Evolutionary conservation across 73 alveolate genomes (phyloP), one percentile per base, ranked within the genome.

Genomic region (Diophrys sp.): DNA sequence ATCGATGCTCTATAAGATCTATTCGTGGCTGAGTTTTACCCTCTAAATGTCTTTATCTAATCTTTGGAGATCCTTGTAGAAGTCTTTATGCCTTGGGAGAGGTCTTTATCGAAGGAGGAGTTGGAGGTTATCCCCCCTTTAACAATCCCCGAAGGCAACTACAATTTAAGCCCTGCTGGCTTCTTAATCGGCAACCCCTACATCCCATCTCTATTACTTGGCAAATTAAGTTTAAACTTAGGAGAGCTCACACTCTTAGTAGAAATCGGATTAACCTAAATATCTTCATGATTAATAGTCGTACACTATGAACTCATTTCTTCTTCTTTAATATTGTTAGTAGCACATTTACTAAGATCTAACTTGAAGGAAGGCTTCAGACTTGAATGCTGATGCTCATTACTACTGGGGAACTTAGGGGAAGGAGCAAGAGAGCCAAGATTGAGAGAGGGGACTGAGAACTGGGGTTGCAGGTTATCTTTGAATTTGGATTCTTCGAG

Each of bases 341-440:
- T 44, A 11, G 62, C 62, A 44, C 62, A 44, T 44, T 44, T 44
- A 11, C n/a, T 11, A 18, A 44, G 62, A 44, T 44, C 62, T 18
- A 44, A 44, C 18, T 44, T 44, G 18, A 44, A 44, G 62, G 5
- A 11, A 11, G 62, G 62, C 18, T 44, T 44, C n/a, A 18, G 62
- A 44, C n/a, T n/a, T n/a, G n/a, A n/a, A n/a, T n/a, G n/a, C n/a
- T n/a, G n/a, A n/a, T n/a, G n/a, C n/a, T n/a, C n/a, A n/a, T n/a
- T n/a, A n/a, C n/a, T n/a, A n/a, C n/a, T n/a, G n/a, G n/a, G n/a
- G n/a, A n/a, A n/a, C n/a, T n/a, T n/a, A n/a, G n/a, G n/a, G n/a
- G n/a, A n/a, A n/a, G n/a, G n/a, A n/a, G n/a, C n/a, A n/a, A 44
- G n/a, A 11, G 62, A 44, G 62, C 62, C 62, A 44, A 44, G 62